Evolutionary conservation across 2,329 filamentous ascomycete species (phyloP).

Genomic region (Aureobasidium sp.): DNA sequence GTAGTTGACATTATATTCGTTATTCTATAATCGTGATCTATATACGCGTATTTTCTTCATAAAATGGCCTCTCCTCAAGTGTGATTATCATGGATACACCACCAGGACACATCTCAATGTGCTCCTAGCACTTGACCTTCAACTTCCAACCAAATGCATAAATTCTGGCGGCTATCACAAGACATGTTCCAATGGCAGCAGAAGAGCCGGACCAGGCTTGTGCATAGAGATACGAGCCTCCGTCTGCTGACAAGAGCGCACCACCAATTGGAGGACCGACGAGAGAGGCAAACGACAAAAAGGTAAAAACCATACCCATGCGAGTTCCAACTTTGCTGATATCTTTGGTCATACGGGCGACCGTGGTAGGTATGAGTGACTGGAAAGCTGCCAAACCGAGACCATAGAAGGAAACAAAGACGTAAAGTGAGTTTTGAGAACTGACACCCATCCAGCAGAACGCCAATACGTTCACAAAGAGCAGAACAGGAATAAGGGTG

Average conservation of each 20-base stretch:
- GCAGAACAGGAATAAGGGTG: slow-evolving; percentile 44
- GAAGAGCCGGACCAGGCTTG: slow-evolving; percentile 37
- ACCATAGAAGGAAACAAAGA: slow-evolving; percentile 40
- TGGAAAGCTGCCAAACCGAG: slow-evolving; percentile 40
- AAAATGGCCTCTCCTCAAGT: neutral
- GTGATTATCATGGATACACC: no score
- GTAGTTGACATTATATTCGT: no score
- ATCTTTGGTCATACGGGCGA: slow-evolving; percentile 40
- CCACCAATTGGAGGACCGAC: slow-evolving; percentile 44
- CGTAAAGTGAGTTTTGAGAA: slow-evolving; percentile 33
- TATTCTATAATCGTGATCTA: no score
- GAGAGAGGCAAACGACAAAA: slow-evolving; percentile 39
- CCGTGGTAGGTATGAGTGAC: slow-evolving; percentile 38
- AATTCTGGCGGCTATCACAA: slow-evolving; percentile 23
- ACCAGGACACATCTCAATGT: no score
- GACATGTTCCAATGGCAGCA: slow-evolving; percentile 18
- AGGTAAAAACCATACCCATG: slow-evolving; percentile 42
- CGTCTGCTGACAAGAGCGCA: slow-evolving; percentile 35
- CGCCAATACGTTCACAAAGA: slow-evolving; percentile 41
- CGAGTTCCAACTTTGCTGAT: slow-evolving; percentile 41
- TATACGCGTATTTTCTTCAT: no score
- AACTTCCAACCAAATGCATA: slow-evolving; percentile 23
- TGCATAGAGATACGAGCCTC: slow-evolving; percentile 37
- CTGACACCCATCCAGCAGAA: slow-evolving; percentile 52
- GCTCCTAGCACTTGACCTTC: slow-evolving; percentile 11